Conservation (phyloP, 2,329 filamentous ascomycete genomes). For the Apiospora koreana region DNA sequence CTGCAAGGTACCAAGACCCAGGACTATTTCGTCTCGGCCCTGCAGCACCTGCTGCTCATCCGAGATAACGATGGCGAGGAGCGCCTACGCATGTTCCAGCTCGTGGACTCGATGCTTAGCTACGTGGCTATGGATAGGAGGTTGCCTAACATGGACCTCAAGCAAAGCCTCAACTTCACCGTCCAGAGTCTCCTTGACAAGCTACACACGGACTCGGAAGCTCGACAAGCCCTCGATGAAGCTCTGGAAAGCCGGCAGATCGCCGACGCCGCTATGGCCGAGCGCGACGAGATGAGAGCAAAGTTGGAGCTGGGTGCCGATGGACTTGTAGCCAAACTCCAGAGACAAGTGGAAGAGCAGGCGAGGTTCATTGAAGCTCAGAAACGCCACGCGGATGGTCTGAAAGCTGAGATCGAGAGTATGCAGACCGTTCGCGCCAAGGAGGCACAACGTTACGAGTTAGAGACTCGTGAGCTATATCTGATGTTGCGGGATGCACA, state of each 20-base stretch:
- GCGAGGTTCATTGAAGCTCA: slow-evolving; percentile 88
- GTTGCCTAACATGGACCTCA: slow-evolving; percentile 94
- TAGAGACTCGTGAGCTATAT: slow-evolving; percentile 95
- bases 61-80: slow-evolving; percentile 91
- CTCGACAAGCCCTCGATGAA: slow-evolving; percentile 88
- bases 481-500: slow-evolving; percentile 98
- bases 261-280: slow-evolving; percentile 92
- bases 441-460: slow-evolving; percentile 90
- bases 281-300: slow-evolving; percentile 91
- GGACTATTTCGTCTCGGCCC: slow-evolving; percentile 92
- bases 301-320: slow-evolving; percentile 90
- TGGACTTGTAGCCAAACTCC: slow-evolving; percentile 87
- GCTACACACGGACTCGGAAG: slow-evolving; percentile 94
- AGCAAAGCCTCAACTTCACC: slow-evolving; percentile 96
- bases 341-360: slow-evolving; percentile 94
- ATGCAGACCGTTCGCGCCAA: slow-evolving; percentile 83
- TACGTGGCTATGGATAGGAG: slow-evolving; percentile 98
- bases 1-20: slow-evolving; percentile 82
- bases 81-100: slow-evolving; percentile 90
- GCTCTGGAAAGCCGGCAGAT: slow-evolving; percentile 87
- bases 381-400: slow-evolving; percentile 77
- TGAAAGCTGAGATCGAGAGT: slow-evolving; percentile 88
- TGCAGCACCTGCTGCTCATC: slow-evolving; percentile 93
- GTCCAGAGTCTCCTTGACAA: slow-evolving; percentile 95
- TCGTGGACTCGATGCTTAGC: slow-evolving; percentile 98